Percentiles rank a stretch among this genome's conserved stretches.
phyloP scores from a whole-genome alignment of 2,329 filamentous ascomycete genomes.

The Hypoxylon sp. region DNA sequence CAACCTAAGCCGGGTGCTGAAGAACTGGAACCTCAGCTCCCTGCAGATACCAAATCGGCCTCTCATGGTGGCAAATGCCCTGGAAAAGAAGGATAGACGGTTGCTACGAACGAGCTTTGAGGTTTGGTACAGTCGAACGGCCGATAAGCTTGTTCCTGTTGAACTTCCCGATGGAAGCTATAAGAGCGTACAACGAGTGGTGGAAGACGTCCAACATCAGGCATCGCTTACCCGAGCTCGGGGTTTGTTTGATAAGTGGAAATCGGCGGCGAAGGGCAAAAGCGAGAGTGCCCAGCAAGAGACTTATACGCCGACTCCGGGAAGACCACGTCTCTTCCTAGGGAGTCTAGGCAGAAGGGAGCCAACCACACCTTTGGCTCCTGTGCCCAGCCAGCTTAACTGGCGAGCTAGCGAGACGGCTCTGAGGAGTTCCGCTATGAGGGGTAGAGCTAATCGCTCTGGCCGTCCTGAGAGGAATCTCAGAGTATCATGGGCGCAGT shows the following conservation, averaged over 20 bases:
- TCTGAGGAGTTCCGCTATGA: slow-evolving; percentile 45
- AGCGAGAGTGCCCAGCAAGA: slow-evolving; percentile 36
- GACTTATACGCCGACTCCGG: slow-evolving; percentile 50
- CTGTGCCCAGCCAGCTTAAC: slow-evolving; percentile 45
- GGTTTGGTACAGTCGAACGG: slow-evolving; percentile 48
- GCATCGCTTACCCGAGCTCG: slow-evolving; percentile 41
- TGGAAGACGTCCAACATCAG: slow-evolving; percentile 45
- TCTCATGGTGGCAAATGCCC: slow-evolving; percentile 48
- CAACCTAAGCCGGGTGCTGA: slow-evolving; percentile 44
- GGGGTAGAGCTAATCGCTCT: slow-evolving; percentile 39
- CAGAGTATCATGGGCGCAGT: slow-evolving; percentile 51
- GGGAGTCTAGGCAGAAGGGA: slow-evolving; percentile 45
- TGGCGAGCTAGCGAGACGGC: slow-evolving; percentile 46
- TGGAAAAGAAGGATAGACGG: slow-evolving; percentile 50
- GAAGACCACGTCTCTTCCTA: slow-evolving; percentile 49
- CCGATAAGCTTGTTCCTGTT: slow-evolving; percentile 48
- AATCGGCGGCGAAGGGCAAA: slow-evolving; percentile 36
- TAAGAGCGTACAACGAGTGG: slow-evolving; percentile 43
- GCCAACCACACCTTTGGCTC: slow-evolving; percentile 52
- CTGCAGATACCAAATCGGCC: slow-evolving; percentile 49
- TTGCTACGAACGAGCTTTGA: slow-evolving; percentile 49
- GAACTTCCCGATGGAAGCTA: slow-evolving; percentile 45
- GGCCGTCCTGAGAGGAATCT: slow-evolving; percentile 47
- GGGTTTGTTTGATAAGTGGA: slow-evolving; percentile 45
- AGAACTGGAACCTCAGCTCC: slow-evolving; percentile 50